Conservation (phyloP, 2,329 filamentous ascomycete species). For the Parafenestella ontariensis region DNA sequence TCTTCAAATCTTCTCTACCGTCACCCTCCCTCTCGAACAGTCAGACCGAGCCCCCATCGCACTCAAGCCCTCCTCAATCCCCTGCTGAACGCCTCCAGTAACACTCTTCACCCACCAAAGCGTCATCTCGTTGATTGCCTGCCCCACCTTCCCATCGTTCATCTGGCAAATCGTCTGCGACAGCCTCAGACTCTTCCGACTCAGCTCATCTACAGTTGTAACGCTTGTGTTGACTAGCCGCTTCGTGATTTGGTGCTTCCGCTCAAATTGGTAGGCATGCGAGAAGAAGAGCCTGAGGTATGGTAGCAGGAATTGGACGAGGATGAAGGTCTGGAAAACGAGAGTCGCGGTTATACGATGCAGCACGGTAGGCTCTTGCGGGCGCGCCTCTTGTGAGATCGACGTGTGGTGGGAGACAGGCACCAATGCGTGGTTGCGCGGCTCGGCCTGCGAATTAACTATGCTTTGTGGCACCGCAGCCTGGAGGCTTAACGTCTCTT, state of each 20-base stretch:
- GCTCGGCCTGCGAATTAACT: conserved; percentile 14
- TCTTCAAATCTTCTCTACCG: conserved; percentile 12
- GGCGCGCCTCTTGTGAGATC: conserved; percentile 7
- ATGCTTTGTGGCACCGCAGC: conserved; percentile 57
- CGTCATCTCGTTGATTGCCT: conserved; percentile 62
- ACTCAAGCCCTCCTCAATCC: conserved; percentile 62
- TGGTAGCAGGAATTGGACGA: conserved; percentile 67
- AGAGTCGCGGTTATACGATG: conserved; percentile 64
- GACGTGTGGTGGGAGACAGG: conserved; percentile 13
- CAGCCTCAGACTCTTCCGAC: conserved; percentile 60
- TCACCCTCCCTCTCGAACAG: conserved; percentile 1
- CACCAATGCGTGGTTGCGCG: conserved; percentile 23
- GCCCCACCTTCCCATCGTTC: conserved; percentile 70
- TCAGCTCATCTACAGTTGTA: conserved; percentile 61
- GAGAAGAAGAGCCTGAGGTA: conserved; percentile 64
- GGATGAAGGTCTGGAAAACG: conserved; percentile 66
- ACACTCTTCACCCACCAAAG: conserved; percentile 70
- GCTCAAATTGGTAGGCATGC: conserved; percentile 67
- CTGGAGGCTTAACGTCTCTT: conserved; percentile 62
- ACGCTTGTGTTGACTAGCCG: conserved; percentile 62
- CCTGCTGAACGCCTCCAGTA: conserved; percentile 71
- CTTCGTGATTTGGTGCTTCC: conserved; percentile 70
- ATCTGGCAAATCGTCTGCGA: conserved; percentile 65
- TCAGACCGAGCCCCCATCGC: conserved; percentile 46
- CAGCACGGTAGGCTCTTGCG: conserved; percentile 57